phyloP scores from a whole-genome alignment of 176 grass and related monocot species.

The Triticum aestivum region DNA sequence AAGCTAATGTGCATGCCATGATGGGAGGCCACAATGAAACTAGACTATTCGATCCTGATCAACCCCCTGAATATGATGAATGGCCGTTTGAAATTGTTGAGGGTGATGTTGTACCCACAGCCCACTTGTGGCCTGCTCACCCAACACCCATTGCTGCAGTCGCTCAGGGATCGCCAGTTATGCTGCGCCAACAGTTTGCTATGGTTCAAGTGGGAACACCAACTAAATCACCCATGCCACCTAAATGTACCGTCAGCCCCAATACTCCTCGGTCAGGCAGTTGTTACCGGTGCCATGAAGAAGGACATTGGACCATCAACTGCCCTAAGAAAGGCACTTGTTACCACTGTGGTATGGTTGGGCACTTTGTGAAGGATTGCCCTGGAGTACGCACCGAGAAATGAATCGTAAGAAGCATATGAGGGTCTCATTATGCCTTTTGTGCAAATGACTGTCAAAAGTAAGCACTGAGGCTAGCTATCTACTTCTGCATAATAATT shows the following conservation, averaged over 20 bases:
- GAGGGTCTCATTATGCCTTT: neutral
- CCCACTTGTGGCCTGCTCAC: neutral
- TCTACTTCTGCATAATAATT: neutral
- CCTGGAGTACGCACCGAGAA: neutral
- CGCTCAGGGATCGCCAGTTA: neutral
- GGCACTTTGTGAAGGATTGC: slow-evolving; percentile 28
- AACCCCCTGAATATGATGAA: neutral
- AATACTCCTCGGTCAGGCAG: neutral
- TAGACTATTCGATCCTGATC: neutral
- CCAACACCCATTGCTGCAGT: neutral
- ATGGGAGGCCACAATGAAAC: neutral
- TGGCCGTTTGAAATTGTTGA: slow-evolving; percentile 26
- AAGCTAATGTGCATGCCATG: neutral
- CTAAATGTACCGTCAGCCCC: neutral
- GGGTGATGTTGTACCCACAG: neutral
- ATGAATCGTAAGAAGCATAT: neutral
- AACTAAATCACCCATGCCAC: neutral
- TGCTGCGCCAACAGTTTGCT: neutral
- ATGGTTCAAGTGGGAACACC: slow-evolving; percentile 2
- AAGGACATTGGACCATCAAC: slow-evolving; percentile 5
- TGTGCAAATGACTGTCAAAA: neutral
- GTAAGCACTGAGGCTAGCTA: neutral
- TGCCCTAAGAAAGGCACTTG: slow-evolving; percentile 29
- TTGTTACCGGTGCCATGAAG: slow-evolving; percentile 22
- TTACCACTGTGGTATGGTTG: neutral